These are phyloP conservation scores for Heliamphora pulchella DNA, from an alignment of 179 eudicot species.

Conservation along the genomic window DNA sequence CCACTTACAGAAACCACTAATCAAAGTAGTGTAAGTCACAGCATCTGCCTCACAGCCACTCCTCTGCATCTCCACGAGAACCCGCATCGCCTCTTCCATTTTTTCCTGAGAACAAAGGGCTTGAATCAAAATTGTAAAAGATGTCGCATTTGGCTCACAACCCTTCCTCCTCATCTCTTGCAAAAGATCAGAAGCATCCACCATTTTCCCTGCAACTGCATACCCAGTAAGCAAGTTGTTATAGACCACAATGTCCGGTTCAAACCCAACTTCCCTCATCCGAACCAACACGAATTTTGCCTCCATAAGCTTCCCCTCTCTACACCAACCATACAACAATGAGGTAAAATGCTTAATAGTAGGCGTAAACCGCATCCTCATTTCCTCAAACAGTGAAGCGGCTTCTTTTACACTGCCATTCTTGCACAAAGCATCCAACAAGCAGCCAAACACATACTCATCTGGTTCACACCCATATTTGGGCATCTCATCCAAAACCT, in stretches of 20 bases:
- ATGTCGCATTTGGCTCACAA: conserved; percentile 75
- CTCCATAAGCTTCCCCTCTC: conserved; percentile 76
- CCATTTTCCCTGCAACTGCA: conserved; percentile 69
- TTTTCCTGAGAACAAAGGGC: conserved; percentile 72
- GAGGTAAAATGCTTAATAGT: conserved; percentile 85
- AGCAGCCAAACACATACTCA: conserved; percentile 83
- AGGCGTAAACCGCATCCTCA: conserved; percentile 60
- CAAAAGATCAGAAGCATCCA: conserved; percentile 78
- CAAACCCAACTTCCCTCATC: conserved; percentile 76
- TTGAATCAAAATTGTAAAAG: conserved; percentile 79
- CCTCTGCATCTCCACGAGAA: conserved; percentile 57
- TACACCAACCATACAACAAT: conserved; percentile 84
- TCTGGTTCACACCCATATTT: conserved; percentile 87
- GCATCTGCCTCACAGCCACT: conserved; percentile 73
- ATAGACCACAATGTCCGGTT: conserved; percentile 78
- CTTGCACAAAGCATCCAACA: conserved; percentile 86
- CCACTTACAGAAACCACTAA: conserved; percentile 78
- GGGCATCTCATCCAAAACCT: conserved; percentile 87
- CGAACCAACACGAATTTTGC: conserved; percentile 74
- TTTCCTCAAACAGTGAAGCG: conserved; percentile 74
- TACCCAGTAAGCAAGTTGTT: conserved; percentile 84
- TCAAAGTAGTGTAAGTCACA: conserved; percentile 67
- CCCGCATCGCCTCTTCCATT: conserved; percentile 67
- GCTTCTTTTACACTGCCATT: conserved; percentile 91
- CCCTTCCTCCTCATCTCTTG: conserved; percentile 84